phyloP scores from a whole-genome alignment of 345 rosid genomes.

The Boechera divaricarpa region DNA sequence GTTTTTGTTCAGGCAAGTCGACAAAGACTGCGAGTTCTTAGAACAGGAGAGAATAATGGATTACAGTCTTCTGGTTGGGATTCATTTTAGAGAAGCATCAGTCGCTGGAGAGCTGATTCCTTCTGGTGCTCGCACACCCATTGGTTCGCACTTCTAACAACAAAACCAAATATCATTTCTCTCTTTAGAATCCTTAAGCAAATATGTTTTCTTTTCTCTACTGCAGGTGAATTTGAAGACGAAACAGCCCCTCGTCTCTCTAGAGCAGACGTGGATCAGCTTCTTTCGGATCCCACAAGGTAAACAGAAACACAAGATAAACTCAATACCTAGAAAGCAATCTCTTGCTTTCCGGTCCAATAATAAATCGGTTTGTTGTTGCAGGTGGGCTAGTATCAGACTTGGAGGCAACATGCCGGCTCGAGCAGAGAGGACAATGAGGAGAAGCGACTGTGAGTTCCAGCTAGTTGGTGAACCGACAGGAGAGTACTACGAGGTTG shows the following conservation, averaged over 20 bases:
- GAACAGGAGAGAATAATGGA: slow-evolving; percentile 98
- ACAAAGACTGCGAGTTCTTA: slow-evolving; percentile 88
- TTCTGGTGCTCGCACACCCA: slow-evolving; percentile 55
- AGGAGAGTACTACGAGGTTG: slow-evolving; percentile 80
- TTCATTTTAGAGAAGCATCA: slow-evolving; percentile 79
- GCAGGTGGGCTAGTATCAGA: slow-evolving; percentile 79
- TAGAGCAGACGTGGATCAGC: slow-evolving; percentile 47
- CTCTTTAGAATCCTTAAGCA: neutral
- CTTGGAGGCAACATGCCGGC: slow-evolving; percentile 89
- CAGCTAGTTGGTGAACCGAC: slow-evolving; percentile 83
- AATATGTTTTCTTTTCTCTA: neutral
- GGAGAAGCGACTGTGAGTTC: slow-evolving; percentile 62
- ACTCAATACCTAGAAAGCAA: neutral
- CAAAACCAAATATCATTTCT: neutral
- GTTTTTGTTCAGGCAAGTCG: slow-evolving; percentile 66
- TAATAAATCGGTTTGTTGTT: slow-evolving; percentile 16
- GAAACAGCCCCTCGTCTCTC: slow-evolving; percentile 49
- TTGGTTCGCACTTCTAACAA: slow-evolving; percentile 23
- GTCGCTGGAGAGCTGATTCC: slow-evolving; percentile 64
- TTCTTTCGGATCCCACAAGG: slow-evolving; percentile 49
- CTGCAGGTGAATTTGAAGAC: slow-evolving; percentile 42
- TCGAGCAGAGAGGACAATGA: slow-evolving; percentile 73
- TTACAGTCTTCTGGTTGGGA: slow-evolving; percentile 90
- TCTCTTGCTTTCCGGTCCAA: neutral
- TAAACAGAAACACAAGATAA: slow-evolving; percentile 2